Evolutionary conservation across 441 rosid species (phyloP), one percentile per base, ranked within the genome.

Genomic region (Arabidopsis hybrid): DNA sequence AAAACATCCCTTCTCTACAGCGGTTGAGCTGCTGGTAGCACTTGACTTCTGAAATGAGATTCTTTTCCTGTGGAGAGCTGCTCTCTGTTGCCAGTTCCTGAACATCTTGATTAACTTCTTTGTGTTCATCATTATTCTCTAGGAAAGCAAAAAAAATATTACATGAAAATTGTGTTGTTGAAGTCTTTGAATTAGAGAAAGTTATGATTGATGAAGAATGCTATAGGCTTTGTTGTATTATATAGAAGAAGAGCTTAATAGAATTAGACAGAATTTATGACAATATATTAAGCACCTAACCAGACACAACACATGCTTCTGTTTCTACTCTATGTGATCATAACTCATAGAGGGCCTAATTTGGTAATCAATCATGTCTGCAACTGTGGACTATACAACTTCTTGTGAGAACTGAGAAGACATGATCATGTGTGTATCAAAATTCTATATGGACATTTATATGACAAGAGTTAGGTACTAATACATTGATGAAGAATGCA

Each of bases 1-100:
- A 81, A 71, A 71, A 29, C 75, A 71, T 0, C 53, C 55, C 12
- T 63, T 72, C 8, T 34, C 60, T 26, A 6, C 8, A 7, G 67
- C 17, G 16, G 45, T 32, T 47, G 67, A 39, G 43, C 17, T 36
- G n/a, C 34, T 36, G 4, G 51, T 8, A 11, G 34, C 0, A 43
- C 29, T 43, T 4, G 69, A 42, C 69, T 18, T 34, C 1, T 52
- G 69, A 0, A 52, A 62, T 5, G 69, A 72, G 55, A 72, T 61
- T 61, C 61, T 31, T 62, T 52, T 71, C 62, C 75, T 71, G 6
- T 3, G 1, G 2, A 71, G 7, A 7, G 69, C 69, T 39, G 62
- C 62, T 52, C 57, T 72, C 0, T 45, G 57, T 45, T 64, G 47
- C 76, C 70, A 72, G 45, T 34, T 43, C 63, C 4, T 72, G 31